A percentile compares a stretch with the other conserved stretches of the same genome.
Evolutionary conservation across 768 basidiomycete species (phyloP).

Genomic region (Phylloporus arenicola): DNA sequence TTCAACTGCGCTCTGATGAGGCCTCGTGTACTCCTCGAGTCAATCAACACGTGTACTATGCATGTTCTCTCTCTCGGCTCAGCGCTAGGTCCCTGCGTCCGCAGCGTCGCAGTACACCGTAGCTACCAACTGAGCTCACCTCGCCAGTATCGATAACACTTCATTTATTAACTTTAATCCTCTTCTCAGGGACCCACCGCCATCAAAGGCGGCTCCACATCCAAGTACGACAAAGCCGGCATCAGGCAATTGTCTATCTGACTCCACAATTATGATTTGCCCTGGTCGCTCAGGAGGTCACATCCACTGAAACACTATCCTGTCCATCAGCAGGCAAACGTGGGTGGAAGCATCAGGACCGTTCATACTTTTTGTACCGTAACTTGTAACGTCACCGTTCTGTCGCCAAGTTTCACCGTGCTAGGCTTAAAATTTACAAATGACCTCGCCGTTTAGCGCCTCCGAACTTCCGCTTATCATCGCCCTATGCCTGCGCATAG

Average conservation of each 20-base stretch:
- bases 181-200: not conserved
- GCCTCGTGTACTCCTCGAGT: slow-evolving; percentile 18
- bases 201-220: not conserved
- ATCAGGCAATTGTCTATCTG: not conserved
- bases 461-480: not conserved
- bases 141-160: not conserved
- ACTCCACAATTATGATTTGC: not conserved
- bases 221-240: not conserved
- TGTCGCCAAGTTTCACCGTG: not conserved
- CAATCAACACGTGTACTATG: slow-evolving; percentile 21
- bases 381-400: not conserved
- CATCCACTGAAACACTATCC: not conserved
- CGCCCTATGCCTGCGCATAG: not conserved
- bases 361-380: not conserved
- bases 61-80: slow-evolving; percentile 15
- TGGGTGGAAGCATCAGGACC: not conserved
- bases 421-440: not conserved
- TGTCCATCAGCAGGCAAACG: not conserved
- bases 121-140: not conserved
- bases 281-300: not conserved
- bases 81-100: not conserved
- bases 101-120: not conserved
- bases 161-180: not conserved
- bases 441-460: not conserved
- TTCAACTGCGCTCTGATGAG: slow-evolving; percentile 1